Percentiles rank a stretch among this genome's conserved stretches.
Conservation (phyloP, 345 rosid species). For the Salix viminalis region DNA sequence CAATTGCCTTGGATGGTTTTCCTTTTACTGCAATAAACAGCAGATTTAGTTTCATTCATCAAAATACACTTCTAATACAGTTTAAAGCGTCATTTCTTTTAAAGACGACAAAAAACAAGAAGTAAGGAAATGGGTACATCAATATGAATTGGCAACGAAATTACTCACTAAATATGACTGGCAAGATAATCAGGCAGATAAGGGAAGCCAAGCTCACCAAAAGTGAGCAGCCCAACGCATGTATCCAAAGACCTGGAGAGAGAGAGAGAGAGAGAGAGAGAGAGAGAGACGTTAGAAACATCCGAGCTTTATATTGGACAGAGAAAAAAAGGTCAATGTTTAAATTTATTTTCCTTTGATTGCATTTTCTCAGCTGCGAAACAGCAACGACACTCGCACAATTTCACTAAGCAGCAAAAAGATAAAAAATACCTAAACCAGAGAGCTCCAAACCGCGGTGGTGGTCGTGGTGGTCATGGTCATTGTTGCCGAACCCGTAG, state of each 20-base stretch:
- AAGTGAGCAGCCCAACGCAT: conserved; percentile 93
- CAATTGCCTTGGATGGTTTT: conserved; percentile 81
- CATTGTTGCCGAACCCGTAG: conserved; percentile 64
- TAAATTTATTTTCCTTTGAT: neutral
- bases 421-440: conserved; percentile 51
- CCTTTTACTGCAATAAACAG: conserved; percentile 69
- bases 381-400: neutral
- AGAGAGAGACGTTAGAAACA: neutral
- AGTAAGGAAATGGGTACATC: conserved; percentile 5
- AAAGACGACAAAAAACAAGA: neutral
- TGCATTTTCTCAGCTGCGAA: neutral
- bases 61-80: neutral
- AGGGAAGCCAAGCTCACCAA: conserved; percentile 98
- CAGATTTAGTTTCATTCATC: neutral
- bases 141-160: neutral
- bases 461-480: conserved; percentile 22
- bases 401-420: neutral
- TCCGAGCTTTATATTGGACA: neutral
- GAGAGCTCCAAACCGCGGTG: conserved; percentile 39
- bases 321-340: neutral
- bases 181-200: conserved; percentile 76
- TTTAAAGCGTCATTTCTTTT: neutral
- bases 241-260: conserved; percentile 62
- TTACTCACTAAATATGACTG: conserved; percentile 71
- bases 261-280: neutral